Evolutionary conservation across 2,329 filamentous ascomycete species (phyloP), one percentile per base, ranked within the genome.

Genomic region (Diaporthe aspalathi): DNA sequence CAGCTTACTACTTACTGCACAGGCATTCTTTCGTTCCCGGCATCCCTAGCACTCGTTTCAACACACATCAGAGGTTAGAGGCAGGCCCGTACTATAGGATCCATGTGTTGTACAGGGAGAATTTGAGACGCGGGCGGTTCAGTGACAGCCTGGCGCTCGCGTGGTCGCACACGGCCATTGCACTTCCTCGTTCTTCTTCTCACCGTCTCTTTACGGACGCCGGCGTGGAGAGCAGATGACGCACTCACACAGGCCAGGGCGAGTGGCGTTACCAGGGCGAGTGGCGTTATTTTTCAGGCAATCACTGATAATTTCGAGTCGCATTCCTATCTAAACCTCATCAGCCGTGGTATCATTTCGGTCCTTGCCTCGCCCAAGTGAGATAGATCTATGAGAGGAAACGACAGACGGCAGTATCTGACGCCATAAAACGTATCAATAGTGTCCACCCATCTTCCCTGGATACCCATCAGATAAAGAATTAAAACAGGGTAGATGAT

Each of bases 311-410:
- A 49, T 38, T 52, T 68, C 50, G 12, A 57, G 32, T 53, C 27
- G 2, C 66, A 53, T 38, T 22, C 27, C 43, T 32, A 38, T 68
- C 11, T 38, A 22, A 22, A 22, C 22, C 20, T 47, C 66, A 68
- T 57, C 35, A 56, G 43, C 60, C 60, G 52, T 57, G 52, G 66
- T 68, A 68, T 57, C 52, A 57, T 68, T 50, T 52, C 60, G 27
- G 27, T 47, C 27, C 65, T 29, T 54, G 65, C 40, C 52, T 14
- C 57, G 22, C 52, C 52, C 20, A 40, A n/a, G 45, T 35, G 22
- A 38, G n/a, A 40, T 68, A n/a, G n/a, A n/a, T 68, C 52, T 68
- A 68, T 38, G 43, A 14, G 16, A 47, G 40, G 22, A 22, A 57
- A 68, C 40, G 66, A 68, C 53, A 56, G 66, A 68, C 29, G 57